Base-by-base conservation (phyloP, 1,284 basidiomycete genomes). In the Stygiomarasmius scandens region DNA sequence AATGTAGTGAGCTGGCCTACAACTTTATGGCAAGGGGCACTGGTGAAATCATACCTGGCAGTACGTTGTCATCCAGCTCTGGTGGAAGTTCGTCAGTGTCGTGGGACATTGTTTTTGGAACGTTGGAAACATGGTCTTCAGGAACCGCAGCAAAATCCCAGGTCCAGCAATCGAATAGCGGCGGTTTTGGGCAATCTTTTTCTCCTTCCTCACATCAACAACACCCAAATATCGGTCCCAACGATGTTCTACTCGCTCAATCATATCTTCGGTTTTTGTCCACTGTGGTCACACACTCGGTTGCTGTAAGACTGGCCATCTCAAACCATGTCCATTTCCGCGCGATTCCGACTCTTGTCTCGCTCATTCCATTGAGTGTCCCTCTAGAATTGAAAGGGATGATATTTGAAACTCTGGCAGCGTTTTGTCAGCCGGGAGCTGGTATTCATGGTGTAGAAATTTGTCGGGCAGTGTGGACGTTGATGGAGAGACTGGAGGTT, bases 341-440 rank as follows among this genome's bases (percentile, higher is more conserved):
- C 52, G 92, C 93, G 0, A 84, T 98, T 55, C 86, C 86, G 1
- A 89, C 89, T 0, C 76, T 96, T 3, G 83, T 95, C 45, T 86
- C 87, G 3, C 83, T 95, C 41, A 81, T 93, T 61, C 92, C 91
- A 24, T 80, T 93, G 8, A 84, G 89, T 10, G 83, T 95, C 19
- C 92, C 93, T 0, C 76, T 96, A n/a, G 95, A 98, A 66, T 81
- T 98, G 55, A 98, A 98, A 67, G 95, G 94, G 0, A 85, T 89
- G 1, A 76, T 97, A 1, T 89, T 98, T 58, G 85, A 93, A 36
- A 87, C 93, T 0, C 78, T 97, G 4, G 83, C 92, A 0, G 89
- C 94, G 0, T 98, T 98, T 74, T 92, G 90, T 64, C 79, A 84
- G 52, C 86, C 90, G 19, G 90, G 87, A 14, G 89, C 86, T 0